A percentile compares a stretch with the other conserved stretches of the same genome.
Evolutionary conservation across 345 rosid genomes (phyloP).

Genomic region (Laguncularia racemosa): DNA sequence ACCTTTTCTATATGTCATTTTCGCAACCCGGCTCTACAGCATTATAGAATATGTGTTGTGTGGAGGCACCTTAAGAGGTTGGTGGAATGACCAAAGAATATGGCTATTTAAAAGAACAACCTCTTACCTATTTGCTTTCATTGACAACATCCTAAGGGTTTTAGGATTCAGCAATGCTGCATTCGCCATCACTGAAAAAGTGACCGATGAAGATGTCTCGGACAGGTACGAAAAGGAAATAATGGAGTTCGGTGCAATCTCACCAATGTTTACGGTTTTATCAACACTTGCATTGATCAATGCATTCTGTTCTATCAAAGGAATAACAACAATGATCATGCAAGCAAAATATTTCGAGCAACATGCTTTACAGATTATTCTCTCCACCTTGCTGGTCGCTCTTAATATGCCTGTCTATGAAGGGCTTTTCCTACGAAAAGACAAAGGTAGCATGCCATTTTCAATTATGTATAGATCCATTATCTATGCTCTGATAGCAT

Average conservation of each 20-base stretch:
- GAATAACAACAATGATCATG: constrained; percentile 11
- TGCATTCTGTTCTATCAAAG: constrained; percentile 18
- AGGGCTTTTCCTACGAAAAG: constrained; percentile 28
- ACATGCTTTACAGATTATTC: constrained; percentile 24
- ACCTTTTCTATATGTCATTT: constrained; percentile 25
- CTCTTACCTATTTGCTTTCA: constrained; percentile 33
- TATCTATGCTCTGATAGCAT: constrained; percentile 20
- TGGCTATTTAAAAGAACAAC: constrained; percentile 40
- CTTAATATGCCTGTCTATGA: constrained; percentile 30
- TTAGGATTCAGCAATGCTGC: constrained; percentile 20
- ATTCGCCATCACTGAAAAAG: constrained; percentile 34
- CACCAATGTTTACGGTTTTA: constrained; percentile 35
- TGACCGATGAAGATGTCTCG: constrained; percentile 22
- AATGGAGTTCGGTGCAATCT: constrained; percentile 36
- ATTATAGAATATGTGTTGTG: constrained; percentile 19
- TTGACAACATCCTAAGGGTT: constrained; percentile 20
- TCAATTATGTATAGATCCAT: constrained; percentile 17
- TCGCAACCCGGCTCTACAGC: constrained; percentile 16
- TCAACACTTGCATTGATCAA: constrained; percentile 37
- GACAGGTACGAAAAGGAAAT: constrained; percentile 26
- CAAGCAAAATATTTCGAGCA: constrained; percentile 5
- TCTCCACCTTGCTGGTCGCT: constrained; percentile 20
- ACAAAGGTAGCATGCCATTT: constrained; percentile 32
- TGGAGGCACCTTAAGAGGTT: constrained; percentile 26
- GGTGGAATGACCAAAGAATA: constrained; percentile 38